phyloP scores from a whole-genome alignment of 1,139 yeast species.

The Yamadazyma epiphylla region DNA sequence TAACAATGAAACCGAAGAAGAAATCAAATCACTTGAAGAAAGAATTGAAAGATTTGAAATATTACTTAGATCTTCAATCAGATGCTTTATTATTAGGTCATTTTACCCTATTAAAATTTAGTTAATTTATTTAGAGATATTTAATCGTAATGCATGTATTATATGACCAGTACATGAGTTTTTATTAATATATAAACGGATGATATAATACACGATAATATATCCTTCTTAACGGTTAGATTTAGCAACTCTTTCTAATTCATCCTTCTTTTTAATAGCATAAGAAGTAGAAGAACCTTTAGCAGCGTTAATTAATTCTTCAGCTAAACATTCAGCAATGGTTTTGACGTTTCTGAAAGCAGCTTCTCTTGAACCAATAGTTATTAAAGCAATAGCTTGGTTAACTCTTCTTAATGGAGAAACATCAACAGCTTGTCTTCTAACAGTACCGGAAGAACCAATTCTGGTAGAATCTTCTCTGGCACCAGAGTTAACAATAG shows the following conservation, averaged over 20 bases:
- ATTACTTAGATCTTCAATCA: conserved; percentile 11
- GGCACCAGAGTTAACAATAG: conserved; percentile 99
- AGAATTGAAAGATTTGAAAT: conserved; percentile 18
- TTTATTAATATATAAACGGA: background rate
- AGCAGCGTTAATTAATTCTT: conserved; percentile 99
- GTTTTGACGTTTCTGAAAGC: conserved; percentile 99
- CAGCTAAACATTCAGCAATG: conserved; percentile 99
- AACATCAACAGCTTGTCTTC: conserved; percentile 99
- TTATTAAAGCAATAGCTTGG: conserved; percentile 97
- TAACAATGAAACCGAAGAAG: conserved; percentile 7
- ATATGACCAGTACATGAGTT: background rate
- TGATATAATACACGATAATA: conserved; percentile 14
- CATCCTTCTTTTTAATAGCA: conserved; percentile 99
- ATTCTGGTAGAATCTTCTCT: conserved; percentile 99
- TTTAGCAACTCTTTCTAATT: conserved; percentile 99
- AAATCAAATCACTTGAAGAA: conserved; percentile 14
- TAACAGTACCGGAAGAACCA: conserved; percentile 99
- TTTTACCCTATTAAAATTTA: conserved; percentile 24
- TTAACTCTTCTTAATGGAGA: conserved; percentile 99
- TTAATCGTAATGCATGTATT: no score
- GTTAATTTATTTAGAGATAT: no score
- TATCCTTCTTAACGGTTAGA: conserved; percentile 86
- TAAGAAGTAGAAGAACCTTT: conserved; percentile 99
- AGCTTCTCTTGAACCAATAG: conserved; percentile 99
- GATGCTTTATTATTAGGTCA: conserved; percentile 15